phyloP scores from a whole-genome alignment of 495 filamentous ascomycete species.

The Xylaria venustula region DNA sequence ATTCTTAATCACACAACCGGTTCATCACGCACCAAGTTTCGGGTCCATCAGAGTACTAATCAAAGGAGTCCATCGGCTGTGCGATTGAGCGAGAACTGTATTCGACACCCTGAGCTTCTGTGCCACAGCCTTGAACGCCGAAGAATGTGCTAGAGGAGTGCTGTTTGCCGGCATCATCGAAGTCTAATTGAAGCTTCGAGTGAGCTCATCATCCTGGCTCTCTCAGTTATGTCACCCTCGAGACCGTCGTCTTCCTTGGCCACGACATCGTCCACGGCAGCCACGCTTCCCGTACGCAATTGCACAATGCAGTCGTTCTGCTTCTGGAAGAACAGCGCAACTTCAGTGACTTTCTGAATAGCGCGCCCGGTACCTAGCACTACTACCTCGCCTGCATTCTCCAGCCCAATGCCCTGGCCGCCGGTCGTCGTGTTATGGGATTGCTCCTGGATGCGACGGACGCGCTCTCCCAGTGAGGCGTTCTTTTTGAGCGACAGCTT shows the following conservation, averaged over 20 bases:
- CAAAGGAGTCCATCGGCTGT: neutral
- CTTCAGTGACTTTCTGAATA: conserved; percentile 65
- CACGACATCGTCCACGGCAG: conserved; percentile 70
- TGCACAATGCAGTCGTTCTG: conserved; percentile 55
- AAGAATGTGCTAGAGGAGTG: too few relatives aligned
- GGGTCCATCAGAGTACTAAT: neutral
- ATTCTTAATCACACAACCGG: too few relatives aligned
- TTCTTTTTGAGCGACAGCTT: conserved; percentile 32
- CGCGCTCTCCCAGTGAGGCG: conserved; percentile 39
- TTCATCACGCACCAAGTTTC: too few relatives aligned
- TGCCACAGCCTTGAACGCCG: too few relatives aligned
- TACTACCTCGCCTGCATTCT: conserved; percentile 58
- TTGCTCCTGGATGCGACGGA: conserved; percentile 40
- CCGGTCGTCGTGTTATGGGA: conserved; percentile 15
- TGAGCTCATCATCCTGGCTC: conserved; percentile 63
- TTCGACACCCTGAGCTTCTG: neutral
- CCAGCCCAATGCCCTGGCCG: conserved; percentile 20
- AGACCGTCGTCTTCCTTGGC: conserved; percentile 42
- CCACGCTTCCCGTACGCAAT: conserved; percentile 62
- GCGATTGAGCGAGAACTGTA: neutral
- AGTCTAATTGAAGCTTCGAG: conserved; percentile 64
- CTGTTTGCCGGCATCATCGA: conserved; percentile 51
- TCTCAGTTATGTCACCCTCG: conserved; percentile 49
- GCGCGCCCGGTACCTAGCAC: conserved; percentile 79
- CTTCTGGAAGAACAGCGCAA: conserved; percentile 64